phyloP scores from a whole-genome alignment of 495 filamentous ascomycete species.

The Xylaria flabelliformis region DNA sequence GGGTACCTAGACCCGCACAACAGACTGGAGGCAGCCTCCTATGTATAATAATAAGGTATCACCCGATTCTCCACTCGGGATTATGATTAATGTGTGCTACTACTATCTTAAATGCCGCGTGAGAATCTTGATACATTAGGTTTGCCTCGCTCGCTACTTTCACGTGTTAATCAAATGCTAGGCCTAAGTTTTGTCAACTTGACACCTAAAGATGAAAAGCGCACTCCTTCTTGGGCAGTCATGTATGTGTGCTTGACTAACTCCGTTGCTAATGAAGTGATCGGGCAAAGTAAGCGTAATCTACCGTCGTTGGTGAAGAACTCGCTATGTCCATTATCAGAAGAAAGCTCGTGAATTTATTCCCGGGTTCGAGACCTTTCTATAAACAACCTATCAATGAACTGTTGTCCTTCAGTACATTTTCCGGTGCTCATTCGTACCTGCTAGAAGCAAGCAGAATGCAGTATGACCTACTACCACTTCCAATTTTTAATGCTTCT shows the following conservation, averaged over 20 bases:
- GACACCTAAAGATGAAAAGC: neutral
- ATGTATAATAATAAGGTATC: conserved; percentile 35
- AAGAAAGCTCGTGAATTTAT: neutral
- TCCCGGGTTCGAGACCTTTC: neutral
- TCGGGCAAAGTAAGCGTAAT: neutral
- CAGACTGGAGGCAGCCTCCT: neutral
- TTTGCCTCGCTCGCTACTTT: neutral
- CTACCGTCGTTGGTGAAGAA: neutral
- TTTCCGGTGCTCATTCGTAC: neutral
- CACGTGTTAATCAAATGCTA: neutral
- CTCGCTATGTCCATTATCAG: neutral
- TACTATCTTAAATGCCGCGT: conserved; percentile 25
- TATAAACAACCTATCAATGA: neutral
- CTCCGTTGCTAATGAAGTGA: neutral
- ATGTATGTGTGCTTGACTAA: neutral
- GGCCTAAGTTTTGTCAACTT: neutral
- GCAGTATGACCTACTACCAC: neutral
- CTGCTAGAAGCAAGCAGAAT: neutral
- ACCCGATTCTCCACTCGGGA: conserved; percentile 43
- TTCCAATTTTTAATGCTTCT: conserved; percentile 15
- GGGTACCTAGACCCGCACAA: neutral
- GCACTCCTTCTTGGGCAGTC: neutral
- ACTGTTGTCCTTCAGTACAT: too few species aligned
- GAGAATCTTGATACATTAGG: neutral
- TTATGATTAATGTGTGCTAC: conserved; percentile 39